phyloP scores from a whole-genome alignment of 768 basidiomycete genomes.

The Pleurotus cornucopiae region DNA sequence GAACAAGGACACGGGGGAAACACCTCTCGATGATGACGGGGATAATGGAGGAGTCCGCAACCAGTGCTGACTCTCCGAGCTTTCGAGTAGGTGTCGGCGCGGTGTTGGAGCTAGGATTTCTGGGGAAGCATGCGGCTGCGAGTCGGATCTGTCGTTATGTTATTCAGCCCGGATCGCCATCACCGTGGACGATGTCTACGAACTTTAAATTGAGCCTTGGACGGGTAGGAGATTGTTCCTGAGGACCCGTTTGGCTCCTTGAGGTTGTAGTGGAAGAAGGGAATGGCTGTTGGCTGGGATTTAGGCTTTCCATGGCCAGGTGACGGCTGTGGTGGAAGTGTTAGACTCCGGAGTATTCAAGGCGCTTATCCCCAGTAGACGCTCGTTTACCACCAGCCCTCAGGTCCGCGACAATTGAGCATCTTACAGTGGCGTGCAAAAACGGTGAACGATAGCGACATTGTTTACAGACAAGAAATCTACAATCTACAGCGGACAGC shows the following conservation, averaged over 20 bases:
- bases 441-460: too few species aligned
- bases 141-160: too few species aligned
- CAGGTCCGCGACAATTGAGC: too few species aligned
- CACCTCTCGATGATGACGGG: constrained; percentile 41
- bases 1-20: constrained; percentile 39
- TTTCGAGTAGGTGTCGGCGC: constrained; percentile 61
- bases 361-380: too few species aligned
- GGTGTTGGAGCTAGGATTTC: constrained; percentile 63
- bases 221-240: not conserved
- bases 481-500: too few species aligned
- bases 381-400: too few species aligned
- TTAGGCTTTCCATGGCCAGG: not conserved
- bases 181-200: too few species aligned
- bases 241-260: not conserved
- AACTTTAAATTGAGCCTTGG: too few species aligned
- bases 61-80: constrained; percentile 58
- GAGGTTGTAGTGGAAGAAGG: not conserved
- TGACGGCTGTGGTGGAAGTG: not conserved
- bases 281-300: not conserved
- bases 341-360: too few species aligned
- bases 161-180: too few species aligned
- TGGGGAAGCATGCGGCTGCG: not conserved
- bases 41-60: constrained; percentile 44
- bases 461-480: too few species aligned
- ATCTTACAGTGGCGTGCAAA: too few species aligned